A percentile compares a stretch with the other conserved stretches of the same genome.
These are phyloP conservation scores for Hypoxylon fuscum DNA, from an alignment of 495 filamentous ascomycete genomes.

Conservation along the genomic window DNA sequence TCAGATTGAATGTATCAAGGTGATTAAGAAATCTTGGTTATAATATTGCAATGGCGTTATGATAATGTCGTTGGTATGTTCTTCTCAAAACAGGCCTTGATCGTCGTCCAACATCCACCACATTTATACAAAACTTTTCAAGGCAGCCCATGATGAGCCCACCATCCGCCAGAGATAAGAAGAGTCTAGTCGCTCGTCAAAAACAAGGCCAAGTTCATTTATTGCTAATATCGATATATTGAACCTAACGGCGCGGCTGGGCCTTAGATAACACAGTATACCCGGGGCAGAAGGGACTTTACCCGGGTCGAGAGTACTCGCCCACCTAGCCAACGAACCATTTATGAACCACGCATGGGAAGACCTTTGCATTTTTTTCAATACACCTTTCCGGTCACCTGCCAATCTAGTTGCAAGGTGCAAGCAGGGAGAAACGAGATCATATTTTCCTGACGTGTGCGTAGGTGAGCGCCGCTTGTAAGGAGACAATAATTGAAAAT, in stretches of 20 bases:
- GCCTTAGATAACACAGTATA: conserved; percentile 42
- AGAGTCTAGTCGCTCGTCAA: conserved; percentile 24
- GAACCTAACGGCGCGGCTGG: conserved; percentile 29
- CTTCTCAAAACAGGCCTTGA: conserved; percentile 27
- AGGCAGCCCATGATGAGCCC: conserved; percentile 23
- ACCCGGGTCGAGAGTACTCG: conserved; percentile 43
- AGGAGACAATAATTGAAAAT: background rate
- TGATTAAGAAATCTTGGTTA: conserved; percentile 10
- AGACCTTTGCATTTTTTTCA: conserved; percentile 15
- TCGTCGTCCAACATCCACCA: conserved; percentile 28
- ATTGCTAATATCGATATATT: conserved; percentile 47
- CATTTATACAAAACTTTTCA: conserved; percentile 31
- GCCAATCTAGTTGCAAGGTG: conserved; percentile 19
- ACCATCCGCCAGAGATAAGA: conserved; percentile 39
- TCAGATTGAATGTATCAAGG: conserved; percentile 7
- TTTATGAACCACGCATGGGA: conserved; percentile 26
- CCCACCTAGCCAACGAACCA: conserved; percentile 38
- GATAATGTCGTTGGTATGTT: conserved; percentile 11
- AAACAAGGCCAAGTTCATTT: conserved; percentile 43
- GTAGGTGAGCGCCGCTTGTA: background rate
- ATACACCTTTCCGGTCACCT: conserved; percentile 23
- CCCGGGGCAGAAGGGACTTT: conserved; percentile 40
- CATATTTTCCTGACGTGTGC: conserved; percentile 10
- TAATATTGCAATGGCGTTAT: conserved; percentile 1
- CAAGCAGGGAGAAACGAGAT: conserved; percentile 15